phyloP scores from a whole-genome alignment of 257 asterid genomes.

The Solanum arcanum region DNA sequence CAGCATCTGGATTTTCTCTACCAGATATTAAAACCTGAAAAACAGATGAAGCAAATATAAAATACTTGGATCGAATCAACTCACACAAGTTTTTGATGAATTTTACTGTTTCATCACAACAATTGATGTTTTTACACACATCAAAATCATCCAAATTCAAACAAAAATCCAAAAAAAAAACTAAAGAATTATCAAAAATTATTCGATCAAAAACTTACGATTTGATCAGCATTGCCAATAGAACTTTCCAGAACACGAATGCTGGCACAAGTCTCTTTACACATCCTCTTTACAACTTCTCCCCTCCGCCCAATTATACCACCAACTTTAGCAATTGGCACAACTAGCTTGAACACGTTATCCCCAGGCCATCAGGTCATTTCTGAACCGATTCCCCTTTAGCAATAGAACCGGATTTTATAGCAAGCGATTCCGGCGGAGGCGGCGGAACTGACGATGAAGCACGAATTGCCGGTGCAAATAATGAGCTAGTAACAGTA shows the following conservation, averaged over 20 bases:
- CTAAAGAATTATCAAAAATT: not conserved
- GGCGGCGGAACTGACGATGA: not conserved
- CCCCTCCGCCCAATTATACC: constrained; percentile 86
- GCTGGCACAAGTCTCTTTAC: constrained; percentile 71
- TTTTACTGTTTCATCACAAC: not conserved
- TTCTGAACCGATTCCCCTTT: constrained; percentile 21
- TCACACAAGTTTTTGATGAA: not conserved
- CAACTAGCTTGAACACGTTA: constrained; percentile 53
- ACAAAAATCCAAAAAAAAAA: not conserved
- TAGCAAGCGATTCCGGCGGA: not conserved
- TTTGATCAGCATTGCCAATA: constrained; percentile 53
- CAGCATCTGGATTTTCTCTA: constrained; percentile 67
- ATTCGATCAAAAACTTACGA: constrained; percentile 22
- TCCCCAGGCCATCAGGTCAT: constrained; percentile 93
- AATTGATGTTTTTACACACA: not conserved
- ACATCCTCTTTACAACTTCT: constrained; percentile 72
- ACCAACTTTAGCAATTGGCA: constrained; percentile 74
- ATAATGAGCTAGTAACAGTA: not conserved
- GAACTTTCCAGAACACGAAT: constrained; percentile 79
- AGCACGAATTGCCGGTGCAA: not conserved
- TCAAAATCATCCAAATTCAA: not conserved
- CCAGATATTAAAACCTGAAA: constrained; percentile 67
- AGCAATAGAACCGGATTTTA: not conserved
- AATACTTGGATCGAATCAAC: not conserved
- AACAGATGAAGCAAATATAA: not conserved